Conservation (phyloP, 176 grass and related monocot genomes). For the Coix lacrymajobi region DNA sequence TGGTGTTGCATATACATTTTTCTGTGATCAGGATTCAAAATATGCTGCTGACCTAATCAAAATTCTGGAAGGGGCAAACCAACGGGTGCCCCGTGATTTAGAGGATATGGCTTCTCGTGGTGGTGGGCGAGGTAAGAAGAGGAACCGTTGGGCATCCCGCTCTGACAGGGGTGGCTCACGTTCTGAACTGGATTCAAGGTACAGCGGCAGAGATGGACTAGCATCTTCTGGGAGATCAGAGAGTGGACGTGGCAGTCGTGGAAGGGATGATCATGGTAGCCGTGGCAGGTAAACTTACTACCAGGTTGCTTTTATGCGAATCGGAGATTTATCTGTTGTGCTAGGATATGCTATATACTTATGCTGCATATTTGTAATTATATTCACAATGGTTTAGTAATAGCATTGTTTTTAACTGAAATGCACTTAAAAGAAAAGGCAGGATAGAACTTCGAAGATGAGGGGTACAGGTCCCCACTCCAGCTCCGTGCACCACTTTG, state of each 20-base stretch:
- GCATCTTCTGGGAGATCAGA: conserved; percentile 47
- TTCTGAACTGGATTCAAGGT: conserved; percentile 47
- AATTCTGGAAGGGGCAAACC: conserved; percentile 84
- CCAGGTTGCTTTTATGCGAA: not conserved
- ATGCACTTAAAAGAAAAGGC: not conserved
- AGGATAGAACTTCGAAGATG: not conserved
- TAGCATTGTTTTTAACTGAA: not conserved
- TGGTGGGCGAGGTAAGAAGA: conserved; percentile 50
- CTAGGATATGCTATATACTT: not conserved
- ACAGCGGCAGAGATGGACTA: conserved; percentile 28
- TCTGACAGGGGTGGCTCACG: conserved; percentile 41
- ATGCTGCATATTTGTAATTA: not conserved
- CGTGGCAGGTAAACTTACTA: conserved; percentile 42
- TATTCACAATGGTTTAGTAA: not conserved
- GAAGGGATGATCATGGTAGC: conserved; percentile 41
- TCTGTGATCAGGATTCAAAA: conserved; percentile 85
- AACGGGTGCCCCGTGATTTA: conserved; percentile 71
- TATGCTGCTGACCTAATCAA: conserved; percentile 84
- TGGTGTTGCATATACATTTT: conserved; percentile 90
- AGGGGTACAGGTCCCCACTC: not conserved
- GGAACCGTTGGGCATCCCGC: conserved; percentile 32
- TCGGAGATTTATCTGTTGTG: not conserved
- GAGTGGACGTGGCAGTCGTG: conserved; percentile 22
- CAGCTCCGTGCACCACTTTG: not conserved
- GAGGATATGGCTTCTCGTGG: conserved; percentile 68